phyloP scores from a whole-genome alignment of 2,329 filamentous ascomycete genomes.

The Thyridium curvatum region DNA sequence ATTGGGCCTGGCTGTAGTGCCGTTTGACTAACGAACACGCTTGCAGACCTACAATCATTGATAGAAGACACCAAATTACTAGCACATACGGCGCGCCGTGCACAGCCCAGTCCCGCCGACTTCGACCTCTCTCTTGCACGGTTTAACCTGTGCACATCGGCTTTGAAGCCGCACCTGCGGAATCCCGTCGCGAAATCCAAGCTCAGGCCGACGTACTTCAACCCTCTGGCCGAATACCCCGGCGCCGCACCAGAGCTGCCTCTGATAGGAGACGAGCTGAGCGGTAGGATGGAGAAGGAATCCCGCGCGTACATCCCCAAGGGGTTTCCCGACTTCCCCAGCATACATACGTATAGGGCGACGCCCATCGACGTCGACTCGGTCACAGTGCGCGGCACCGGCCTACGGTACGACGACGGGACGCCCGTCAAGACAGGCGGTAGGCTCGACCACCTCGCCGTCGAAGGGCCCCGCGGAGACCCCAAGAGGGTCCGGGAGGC shows the following conservation, averaged over 20 bases:
- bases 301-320: constrained; percentile 49
- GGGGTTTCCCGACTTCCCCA: constrained; percentile 56
- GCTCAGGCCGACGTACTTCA: constrained; percentile 29
- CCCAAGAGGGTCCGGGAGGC: constrained; percentile 54
- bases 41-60: constrained; percentile 41
- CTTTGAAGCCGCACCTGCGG: constrained; percentile 49
- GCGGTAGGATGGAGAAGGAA: constrained; percentile 51
- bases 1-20: neutral
- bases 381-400: constrained; percentile 18
- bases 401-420: constrained; percentile 19
- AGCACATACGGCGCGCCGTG: constrained; percentile 42
- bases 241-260: constrained; percentile 33
- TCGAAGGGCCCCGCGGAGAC: constrained; percentile 30
- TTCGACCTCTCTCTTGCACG: constrained; percentile 47
- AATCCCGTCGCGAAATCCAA: constrained; percentile 39
- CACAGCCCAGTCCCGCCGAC: constrained; percentile 48
- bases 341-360: constrained; percentile 57
- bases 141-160: constrained; percentile 44
- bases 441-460: constrained; percentile 3
- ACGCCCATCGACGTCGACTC: constrained; percentile 40
- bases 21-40: neutral
- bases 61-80: constrained; percentile 40
- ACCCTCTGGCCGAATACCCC: constrained; percentile 22
- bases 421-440: constrained; percentile 11
- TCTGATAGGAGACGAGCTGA: constrained; percentile 47